Percentiles rank a stretch among this genome's conserved stretches.
Evolutionary conservation across 306 rosid genomes (phyloP).

Genomic region (Castanea sativa): DNA sequence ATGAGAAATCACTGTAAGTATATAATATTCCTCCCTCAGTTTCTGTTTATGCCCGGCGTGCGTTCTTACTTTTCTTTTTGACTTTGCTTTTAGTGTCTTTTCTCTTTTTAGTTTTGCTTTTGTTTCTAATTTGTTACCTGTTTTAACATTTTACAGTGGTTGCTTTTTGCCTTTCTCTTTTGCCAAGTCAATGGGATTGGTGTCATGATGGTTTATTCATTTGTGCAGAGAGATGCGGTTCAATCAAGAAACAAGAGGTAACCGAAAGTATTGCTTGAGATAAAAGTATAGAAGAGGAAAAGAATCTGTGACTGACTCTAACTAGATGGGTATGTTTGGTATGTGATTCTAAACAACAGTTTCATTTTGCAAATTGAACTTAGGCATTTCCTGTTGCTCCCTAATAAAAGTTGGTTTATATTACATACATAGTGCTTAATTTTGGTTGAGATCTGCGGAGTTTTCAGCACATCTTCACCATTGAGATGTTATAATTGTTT

Average conservation of each 20-base stretch:
- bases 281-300: no score
- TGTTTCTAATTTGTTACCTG: not conserved
- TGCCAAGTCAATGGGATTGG: not conserved
- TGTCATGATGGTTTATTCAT: not conserved
- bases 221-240: not conserved
- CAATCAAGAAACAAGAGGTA: no score
- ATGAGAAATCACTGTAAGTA: conserved; percentile 20
- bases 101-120: not conserved
- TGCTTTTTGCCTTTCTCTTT: conserved; percentile 1
- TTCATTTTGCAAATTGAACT: not conserved
- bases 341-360: no score
- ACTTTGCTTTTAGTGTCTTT: not conserved
- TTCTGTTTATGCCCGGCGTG: conserved; percentile 46
- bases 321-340: no score
- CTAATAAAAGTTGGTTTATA: no score
- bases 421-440: no score
- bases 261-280: no score
- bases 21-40: conserved; percentile 26
- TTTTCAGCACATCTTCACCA: no score
- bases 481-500: no score
- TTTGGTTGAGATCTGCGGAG: no score
- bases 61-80: conserved; percentile 27
- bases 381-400: not conserved
- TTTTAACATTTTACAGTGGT: not conserved
- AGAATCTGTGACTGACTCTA: no score